A percentile compares a stretch with the other conserved stretches of the same genome.
Evolutionary conservation across 257 asterid genomes (phyloP).

Genomic region (Perilla frutescens): DNA sequence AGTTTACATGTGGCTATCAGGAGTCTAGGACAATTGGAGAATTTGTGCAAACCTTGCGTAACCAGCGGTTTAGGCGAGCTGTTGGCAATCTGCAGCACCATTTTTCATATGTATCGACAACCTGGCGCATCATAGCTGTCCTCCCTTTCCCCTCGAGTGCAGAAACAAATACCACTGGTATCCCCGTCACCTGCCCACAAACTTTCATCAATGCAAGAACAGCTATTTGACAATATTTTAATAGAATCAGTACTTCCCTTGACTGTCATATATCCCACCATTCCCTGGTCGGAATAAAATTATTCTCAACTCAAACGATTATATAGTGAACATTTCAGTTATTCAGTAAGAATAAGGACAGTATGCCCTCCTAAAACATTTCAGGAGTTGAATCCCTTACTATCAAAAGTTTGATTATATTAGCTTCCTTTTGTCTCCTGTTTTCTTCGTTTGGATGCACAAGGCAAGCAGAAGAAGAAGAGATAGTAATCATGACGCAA

Average conservation of each 20-base stretch:
- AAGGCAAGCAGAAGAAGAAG: too few relatives aligned
- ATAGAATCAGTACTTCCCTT: neutral
- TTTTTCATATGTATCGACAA: conserved; percentile 77
- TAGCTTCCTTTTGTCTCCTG: too few relatives aligned
- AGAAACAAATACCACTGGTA: conserved; percentile 92
- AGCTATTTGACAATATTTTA: neutral
- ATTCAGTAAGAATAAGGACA: too few relatives aligned
- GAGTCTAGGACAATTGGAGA: neutral
- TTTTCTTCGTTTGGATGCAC: too few relatives aligned
- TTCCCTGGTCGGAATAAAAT: neutral
- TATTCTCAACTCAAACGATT: too few relatives aligned
- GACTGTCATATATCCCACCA: neutral
- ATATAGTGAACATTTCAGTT: too few relatives aligned
- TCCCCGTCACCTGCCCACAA: conserved; percentile 69
- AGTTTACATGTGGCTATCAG: neutral
- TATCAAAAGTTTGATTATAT: too few relatives aligned
- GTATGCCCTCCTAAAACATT: too few relatives aligned
- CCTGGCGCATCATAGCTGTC: conserved; percentile 73
- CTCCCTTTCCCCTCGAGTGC: conserved; percentile 90
- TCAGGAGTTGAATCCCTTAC: too few relatives aligned
- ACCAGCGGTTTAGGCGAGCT: conserved; percentile 91
- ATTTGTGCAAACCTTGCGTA: conserved; percentile 65
- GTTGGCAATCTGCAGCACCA: conserved; percentile 92
- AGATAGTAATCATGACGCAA: neutral
- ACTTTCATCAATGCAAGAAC: conserved; percentile 25